Evolutionary conservation across 495 filamentous ascomycete species (phyloP), one percentile per base, ranked within the genome.

Genomic region (Pyronema omphalodes): DNA sequence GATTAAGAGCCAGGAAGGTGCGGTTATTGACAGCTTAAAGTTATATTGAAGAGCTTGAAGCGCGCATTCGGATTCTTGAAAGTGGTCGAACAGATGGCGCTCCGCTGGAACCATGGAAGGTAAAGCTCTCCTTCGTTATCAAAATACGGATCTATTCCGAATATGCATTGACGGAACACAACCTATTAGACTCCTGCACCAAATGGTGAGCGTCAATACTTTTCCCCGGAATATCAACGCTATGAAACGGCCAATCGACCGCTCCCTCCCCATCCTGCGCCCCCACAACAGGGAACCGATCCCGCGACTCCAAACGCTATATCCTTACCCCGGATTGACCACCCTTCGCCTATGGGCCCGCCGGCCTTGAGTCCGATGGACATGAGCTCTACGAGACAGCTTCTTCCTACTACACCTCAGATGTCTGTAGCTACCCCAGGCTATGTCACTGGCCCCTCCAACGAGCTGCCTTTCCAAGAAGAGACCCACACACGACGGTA

Each of bases 41-140:
- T 41, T 52, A 52, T 34, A 52, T 52, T 34, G 50, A 52, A 29
- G 50, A 52, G 36, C 23, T 52, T 6, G 50, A 52, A 29, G 35
- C 50, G 8, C 9, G 50, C 17, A 52, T 52, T 12, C 50, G 50
- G 34, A 12, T 8, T 18, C 35, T 52, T 17, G 50, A 52, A 23
- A n/a, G 50, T n/a, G 19, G 17, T 18, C 19, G 12, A n/a, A 6
- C 33, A 37, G 44, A 23, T 3, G 12, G 39, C 11, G 39, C 15
- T 43, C 12, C 39, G 39, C 1, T 6, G 15, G 39, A 43, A 6
- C 11, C 39, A 43, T n/a, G 15, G 11, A 43, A 43, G 12, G 39
- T n/a, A 17, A 29, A 29, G 23, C 23, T 29, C 23, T 29, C 23
- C 23, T 29, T 5, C 5, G 23, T 29, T 29, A 29, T 29, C 23